A percentile compares a stretch with the other conserved stretches of the same genome.
phyloP scores from a whole-genome alignment of 352 stramenopile species.

The Plasmopara muralis region DNA sequence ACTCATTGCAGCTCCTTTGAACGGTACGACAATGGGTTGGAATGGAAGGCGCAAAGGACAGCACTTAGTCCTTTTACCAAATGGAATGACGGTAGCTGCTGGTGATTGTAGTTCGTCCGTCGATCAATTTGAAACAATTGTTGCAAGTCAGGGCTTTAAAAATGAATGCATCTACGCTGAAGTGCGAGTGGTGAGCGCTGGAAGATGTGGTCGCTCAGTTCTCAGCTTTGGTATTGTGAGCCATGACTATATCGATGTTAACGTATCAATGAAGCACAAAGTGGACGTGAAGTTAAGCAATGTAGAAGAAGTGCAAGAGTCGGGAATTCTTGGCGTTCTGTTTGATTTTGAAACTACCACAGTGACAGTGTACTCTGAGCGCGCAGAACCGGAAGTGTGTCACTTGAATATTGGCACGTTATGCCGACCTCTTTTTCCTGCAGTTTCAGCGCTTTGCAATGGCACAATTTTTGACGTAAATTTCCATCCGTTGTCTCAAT shows the following conservation, averaged over 20 bases:
- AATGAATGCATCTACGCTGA: conserved; percentile 51
- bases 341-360: conserved; percentile 70
- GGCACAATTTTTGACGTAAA: conserved; percentile 53
- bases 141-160: conserved; percentile 46
- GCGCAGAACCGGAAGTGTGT: conserved; percentile 33
- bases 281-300: conserved; percentile 35
- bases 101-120: conserved; percentile 41
- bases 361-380: conserved; percentile 46
- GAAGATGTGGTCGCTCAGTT: conserved; percentile 35
- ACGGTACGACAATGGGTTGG: conserved; percentile 56
- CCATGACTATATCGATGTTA: conserved; percentile 27
- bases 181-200: conserved; percentile 43
- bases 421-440: conserved; percentile 43
- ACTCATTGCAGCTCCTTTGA: conserved; percentile 48
- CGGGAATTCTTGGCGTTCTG: conserved; percentile 54
- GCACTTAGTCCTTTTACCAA: conserved; percentile 39
- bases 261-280: conserved; percentile 15
- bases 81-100: conserved; percentile 48
- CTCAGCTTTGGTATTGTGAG: conserved; percentile 54
- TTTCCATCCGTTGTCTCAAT: conserved; percentile 53
- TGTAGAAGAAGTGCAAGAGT: conserved; percentile 29
- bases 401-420: conserved; percentile 26
- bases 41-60: conserved; percentile 49
- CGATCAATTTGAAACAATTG: conserved; percentile 51
- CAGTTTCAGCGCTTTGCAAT: conserved; percentile 66